Conservation (phyloP, 192 early-diverging fungal species). For the Entomortierella parvispora region DNA sequence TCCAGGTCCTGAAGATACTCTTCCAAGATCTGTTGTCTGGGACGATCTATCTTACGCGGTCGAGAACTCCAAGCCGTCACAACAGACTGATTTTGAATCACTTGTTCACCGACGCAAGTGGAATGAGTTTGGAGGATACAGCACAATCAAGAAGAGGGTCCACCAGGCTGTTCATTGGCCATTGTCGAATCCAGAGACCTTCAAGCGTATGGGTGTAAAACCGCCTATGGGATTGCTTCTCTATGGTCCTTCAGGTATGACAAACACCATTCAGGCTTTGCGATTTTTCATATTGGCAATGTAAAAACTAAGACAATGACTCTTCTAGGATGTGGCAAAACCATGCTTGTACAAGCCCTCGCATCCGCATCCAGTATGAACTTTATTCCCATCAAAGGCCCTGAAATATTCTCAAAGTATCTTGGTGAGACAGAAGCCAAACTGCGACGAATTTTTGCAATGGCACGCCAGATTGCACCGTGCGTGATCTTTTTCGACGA, state of each 20-base stretch:
- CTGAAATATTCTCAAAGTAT: slow-evolving; percentile 95
- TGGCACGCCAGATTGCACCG: slow-evolving; percentile 86
- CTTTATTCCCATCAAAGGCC: slow-evolving; percentile 85
- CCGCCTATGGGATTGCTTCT: slow-evolving; percentile 88
- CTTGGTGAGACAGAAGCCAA: slow-evolving; percentile 90
- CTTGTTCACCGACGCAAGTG: slow-evolving; percentile 61
- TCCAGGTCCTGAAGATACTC: background rate
- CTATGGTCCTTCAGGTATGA: slow-evolving; percentile 86
- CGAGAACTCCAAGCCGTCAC: slow-evolving; percentile 68
- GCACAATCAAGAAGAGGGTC: slow-evolving; percentile 62
- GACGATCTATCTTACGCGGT: slow-evolving; percentile 67
- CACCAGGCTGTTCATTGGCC: slow-evolving; percentile 70
- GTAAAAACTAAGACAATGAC: background rate
- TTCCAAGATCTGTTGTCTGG: slow-evolving; percentile 12
- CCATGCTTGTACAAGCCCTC: slow-evolving; percentile 81
- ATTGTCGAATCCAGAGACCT: slow-evolving; percentile 62
- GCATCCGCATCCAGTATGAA: slow-evolving; percentile 82
- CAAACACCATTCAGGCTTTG: background rate
- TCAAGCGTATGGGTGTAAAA: slow-evolving; percentile 70
- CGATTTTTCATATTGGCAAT: too few relatives aligned
- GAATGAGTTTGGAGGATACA: slow-evolving; percentile 82
- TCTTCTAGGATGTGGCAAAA: slow-evolving; percentile 89
- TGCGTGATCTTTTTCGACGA: slow-evolving; percentile 96
- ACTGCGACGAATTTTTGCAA: slow-evolving; percentile 83
- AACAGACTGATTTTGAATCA: slow-evolving; percentile 70